Percentiles rank a stretch among this genome's conserved stretches.
Conservation (phyloP, 129 eudicot genomes). For the Saussurea involucrata region DNA sequence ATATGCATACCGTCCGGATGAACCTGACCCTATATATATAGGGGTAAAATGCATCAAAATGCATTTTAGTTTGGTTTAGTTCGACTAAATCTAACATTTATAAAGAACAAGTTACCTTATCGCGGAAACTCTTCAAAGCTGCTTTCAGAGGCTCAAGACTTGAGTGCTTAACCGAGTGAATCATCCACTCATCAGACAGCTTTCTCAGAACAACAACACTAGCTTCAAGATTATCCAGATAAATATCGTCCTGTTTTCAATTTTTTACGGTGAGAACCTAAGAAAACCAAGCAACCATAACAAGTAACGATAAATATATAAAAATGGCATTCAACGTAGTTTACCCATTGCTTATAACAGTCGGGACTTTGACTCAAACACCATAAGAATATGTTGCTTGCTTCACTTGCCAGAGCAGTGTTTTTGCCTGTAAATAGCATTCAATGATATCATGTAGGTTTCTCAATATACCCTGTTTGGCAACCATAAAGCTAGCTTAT, state of each 20-base stretch:
- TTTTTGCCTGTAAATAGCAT: constrained; percentile 29
- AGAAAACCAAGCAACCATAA: not conserved
- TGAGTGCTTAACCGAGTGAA: constrained; percentile 25
- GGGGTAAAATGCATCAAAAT: too few relatives aligned
- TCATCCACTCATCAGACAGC: constrained; percentile 40
- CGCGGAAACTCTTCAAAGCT: constrained; percentile 40
- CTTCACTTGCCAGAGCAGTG: constrained; percentile 40
- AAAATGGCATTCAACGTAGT: not conserved
- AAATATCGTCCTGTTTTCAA: constrained; percentile 38
- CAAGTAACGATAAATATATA: not conserved
- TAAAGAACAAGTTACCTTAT: constrained; percentile 36
- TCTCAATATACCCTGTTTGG: not conserved
- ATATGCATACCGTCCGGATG: too few relatives aligned
- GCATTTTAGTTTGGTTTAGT: too few relatives aligned
- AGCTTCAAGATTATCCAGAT: constrained; percentile 47
- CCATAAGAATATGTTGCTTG: constrained; percentile 39
- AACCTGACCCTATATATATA: too few relatives aligned
- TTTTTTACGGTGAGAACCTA: constrained; percentile 3
- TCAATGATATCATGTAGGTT: not conserved
- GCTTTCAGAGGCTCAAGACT: constrained; percentile 36
- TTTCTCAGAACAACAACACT: constrained; percentile 36
- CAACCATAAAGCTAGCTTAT: not conserved
- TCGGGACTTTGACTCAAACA: constrained; percentile 46
- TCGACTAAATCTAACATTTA: not conserved
- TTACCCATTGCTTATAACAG: constrained; percentile 50